Percentiles rank a stretch among this genome's conserved stretches.
phyloP scores from a whole-genome alignment of 768 basidiomycete species.

The Termitomyces sp. region DNA sequence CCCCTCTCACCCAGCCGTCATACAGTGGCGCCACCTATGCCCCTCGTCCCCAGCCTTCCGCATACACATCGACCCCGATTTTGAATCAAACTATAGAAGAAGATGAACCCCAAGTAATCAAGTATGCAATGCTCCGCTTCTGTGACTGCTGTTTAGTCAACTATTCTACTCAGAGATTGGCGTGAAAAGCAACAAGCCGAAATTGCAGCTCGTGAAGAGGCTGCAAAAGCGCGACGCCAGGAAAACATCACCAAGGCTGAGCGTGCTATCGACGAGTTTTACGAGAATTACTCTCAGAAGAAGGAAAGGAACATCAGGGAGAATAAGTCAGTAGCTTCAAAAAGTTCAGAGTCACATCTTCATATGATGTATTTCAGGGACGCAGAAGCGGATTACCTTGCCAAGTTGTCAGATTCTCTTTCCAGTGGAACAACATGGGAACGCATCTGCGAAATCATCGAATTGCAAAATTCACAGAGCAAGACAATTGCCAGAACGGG shows the following conservation, averaged over 20 bases:
- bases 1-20: constrained; percentile 26
- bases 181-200: constrained; percentile 80
- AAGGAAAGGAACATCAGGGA: constrained; percentile 89
- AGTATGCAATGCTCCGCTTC: constrained; percentile 36
- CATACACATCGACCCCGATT: constrained; percentile 68
- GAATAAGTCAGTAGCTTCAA: constrained; percentile 71
- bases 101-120: constrained; percentile 85
- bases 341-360: not conserved
- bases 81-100: constrained; percentile 62
- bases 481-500: constrained; percentile 90
- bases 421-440: constrained; percentile 94
- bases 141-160: not conserved
- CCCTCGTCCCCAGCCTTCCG: constrained; percentile 71
- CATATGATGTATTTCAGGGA: constrained; percentile 48
- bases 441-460: constrained; percentile 80
- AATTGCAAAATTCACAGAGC: constrained; percentile 94
- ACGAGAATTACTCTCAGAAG: constrained; percentile 80
- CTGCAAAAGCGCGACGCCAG: constrained; percentile 67
- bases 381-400: constrained; percentile 76
- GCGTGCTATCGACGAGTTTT: constrained; percentile 84
- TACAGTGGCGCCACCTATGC: constrained; percentile 59
- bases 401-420: constrained; percentile 66
- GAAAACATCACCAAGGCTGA: constrained; percentile 84
- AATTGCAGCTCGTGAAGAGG: constrained; percentile 79
- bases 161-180: constrained; percentile 59